phyloP scores from a whole-genome alignment of 371 early-diverging fungal species.

The Lichtheimia corymbifera region DNA sequence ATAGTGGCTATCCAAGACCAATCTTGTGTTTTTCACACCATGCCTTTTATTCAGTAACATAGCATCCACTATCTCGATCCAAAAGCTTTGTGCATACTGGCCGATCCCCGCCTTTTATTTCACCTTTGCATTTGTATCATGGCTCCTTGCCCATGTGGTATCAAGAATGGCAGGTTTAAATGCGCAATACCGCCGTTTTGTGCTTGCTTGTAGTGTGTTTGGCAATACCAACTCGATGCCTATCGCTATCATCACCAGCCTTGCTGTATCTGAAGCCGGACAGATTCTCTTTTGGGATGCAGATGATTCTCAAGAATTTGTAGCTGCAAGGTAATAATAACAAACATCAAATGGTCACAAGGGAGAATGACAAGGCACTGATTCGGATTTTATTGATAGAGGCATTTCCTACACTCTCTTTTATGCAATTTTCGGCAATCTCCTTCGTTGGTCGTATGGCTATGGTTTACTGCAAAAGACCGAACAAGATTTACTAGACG shows the following conservation, averaged over 20 bases:
- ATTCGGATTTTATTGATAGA: conserved; percentile 58
- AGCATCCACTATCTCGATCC: conserved; percentile 61
- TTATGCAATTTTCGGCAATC: conserved; percentile 73
- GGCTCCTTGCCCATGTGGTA: conserved; percentile 18
- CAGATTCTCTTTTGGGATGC: conserved; percentile 58
- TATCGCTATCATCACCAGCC: conserved; percentile 68
- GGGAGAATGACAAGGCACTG: conserved; percentile 59
- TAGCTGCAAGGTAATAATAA: conserved; percentile 67
- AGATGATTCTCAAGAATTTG: conserved; percentile 60
- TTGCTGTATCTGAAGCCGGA: conserved; percentile 69
- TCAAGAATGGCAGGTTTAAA: conserved; percentile 48
- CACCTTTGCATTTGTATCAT: conserved; percentile 31
- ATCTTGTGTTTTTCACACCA: conserved; percentile 68
- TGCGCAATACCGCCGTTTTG: conserved; percentile 60
- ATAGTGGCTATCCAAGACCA: conserved; percentile 62
- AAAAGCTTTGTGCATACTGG: conserved; percentile 67
- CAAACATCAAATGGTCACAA: conserved; percentile 60
- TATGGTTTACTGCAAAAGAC: conserved; percentile 51
- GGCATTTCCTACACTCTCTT: conserved; percentile 78
- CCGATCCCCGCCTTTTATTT: conserved; percentile 72
- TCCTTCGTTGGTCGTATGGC: conserved; percentile 79
- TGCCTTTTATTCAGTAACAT: conserved; percentile 72
- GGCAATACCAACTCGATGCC: conserved; percentile 77
- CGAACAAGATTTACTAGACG: no score
- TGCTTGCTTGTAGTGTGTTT: conserved; percentile 68